phyloP scores from a whole-genome alignment of 305 asterid species.

The Petunia hybrid region DNA sequence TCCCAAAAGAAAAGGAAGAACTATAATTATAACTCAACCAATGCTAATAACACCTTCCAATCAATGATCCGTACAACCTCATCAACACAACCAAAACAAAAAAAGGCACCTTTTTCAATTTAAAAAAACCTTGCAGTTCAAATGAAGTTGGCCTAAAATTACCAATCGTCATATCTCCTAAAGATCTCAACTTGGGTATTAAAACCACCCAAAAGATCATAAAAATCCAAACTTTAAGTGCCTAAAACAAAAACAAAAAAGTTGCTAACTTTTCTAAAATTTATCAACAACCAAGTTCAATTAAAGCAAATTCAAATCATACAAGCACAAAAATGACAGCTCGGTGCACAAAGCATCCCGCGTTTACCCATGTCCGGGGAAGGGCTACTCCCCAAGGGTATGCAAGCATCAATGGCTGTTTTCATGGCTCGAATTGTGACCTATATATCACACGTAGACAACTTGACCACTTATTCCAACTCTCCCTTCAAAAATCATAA shows the following conservation, averaged over 20 bases:
- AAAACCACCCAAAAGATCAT: not conserved
- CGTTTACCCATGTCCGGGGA: too few relatives aligned
- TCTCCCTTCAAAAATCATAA: too few relatives aligned
- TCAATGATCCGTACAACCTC: not conserved
- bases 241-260: not conserved
- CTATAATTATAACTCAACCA: not conserved
- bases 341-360: too few relatives aligned
- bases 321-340: too few relatives aligned
- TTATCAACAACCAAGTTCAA: not conserved
- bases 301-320: not conserved
- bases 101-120: not conserved
- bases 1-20: not conserved
- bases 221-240: slow-evolving; percentile 6
- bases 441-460: too few relatives aligned
- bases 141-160: not conserved
- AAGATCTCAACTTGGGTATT: not conserved
- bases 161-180: not conserved
- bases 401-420: too few relatives aligned
- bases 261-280: slow-evolving; percentile 18
- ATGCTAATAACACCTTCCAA: not conserved
- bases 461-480: too few relatives aligned
- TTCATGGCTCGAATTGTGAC: too few relatives aligned
- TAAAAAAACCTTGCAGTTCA: not conserved
- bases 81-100: not conserved
- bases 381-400: too few relatives aligned